Evolutionary conservation across 2,329 filamentous ascomycete genomes (phyloP).

Genomic region (Ophiocordyceps unilateralis): DNA sequence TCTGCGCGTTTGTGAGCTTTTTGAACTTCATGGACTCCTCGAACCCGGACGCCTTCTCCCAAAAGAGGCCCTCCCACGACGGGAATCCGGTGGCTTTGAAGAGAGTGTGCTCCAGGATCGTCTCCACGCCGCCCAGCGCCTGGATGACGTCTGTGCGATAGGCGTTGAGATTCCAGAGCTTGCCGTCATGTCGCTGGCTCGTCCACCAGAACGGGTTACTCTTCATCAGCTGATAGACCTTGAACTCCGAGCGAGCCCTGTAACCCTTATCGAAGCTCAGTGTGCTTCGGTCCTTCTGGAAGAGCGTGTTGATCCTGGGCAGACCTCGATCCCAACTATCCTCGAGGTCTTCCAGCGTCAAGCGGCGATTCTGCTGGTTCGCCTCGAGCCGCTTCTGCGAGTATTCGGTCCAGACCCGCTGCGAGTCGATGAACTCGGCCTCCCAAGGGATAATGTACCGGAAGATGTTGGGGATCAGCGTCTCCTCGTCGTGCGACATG

Average conservation of each 20-base stretch:
- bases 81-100: slow-evolving; percentile 97
- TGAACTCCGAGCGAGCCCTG: slow-evolving; percentile 88
- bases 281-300: slow-evolving; percentile 96
- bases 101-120: slow-evolving; percentile 87
- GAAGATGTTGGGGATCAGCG: slow-evolving; percentile 96
- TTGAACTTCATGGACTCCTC: slow-evolving; percentile 84
- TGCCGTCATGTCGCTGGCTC: slow-evolving; percentile 89
- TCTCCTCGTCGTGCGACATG: slow-evolving; percentile 98
- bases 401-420: slow-evolving; percentile 98
- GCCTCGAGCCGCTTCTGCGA: slow-evolving; percentile 95
- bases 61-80: slow-evolving; percentile 92
- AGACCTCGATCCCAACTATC: slow-evolving; percentile 97
- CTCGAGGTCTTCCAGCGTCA: slow-evolving; percentile 91
- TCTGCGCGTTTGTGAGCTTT: slow-evolving; percentile 92
- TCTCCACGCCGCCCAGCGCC: slow-evolving; percentile 89
- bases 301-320: slow-evolving; percentile 93
- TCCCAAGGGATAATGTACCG: slow-evolving; percentile 99
- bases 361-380: slow-evolving; percentile 86
- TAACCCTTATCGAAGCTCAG: slow-evolving; percentile 98
- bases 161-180: slow-evolving; percentile 91
- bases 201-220: slow-evolving; percentile 99
- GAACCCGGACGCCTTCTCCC: slow-evolving; percentile 52
- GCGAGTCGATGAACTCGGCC: slow-evolving; percentile 95
- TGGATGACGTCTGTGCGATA: slow-evolving; percentile 97
- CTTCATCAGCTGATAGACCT: slow-evolving; percentile 97